A percentile compares a stretch with the other conserved stretches of the same genome.
Evolutionary conservation across 164 flowering plant species (phyloP).

Genomic region (Aristolochia contorta): DNA sequence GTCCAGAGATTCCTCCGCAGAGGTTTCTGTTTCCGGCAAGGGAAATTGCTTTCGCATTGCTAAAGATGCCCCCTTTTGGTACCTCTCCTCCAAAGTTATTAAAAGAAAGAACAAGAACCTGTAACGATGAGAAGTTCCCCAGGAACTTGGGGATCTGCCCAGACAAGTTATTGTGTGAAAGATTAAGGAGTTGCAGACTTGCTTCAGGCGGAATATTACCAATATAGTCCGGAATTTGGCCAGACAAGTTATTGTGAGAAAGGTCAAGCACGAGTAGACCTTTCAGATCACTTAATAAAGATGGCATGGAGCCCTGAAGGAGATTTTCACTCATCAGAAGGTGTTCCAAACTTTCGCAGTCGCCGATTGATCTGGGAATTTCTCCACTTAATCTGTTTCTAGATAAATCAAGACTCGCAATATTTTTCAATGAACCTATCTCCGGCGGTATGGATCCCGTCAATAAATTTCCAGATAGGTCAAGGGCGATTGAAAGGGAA

Average conservation of each 20-base stretch:
- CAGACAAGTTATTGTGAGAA: constrained; percentile 13
- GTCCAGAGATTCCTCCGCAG: constrained; percentile 27
- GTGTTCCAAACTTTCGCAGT: constrained; percentile 9
- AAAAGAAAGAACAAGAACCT: constrained; percentile 23
- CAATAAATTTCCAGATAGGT: constrained; percentile 18
- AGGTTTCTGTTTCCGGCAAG: constrained; percentile 22
- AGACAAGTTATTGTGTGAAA: constrained; percentile 11
- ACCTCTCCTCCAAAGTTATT: constrained; percentile 35
- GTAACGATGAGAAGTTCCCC: neutral
- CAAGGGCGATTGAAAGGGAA: constrained; percentile 5
- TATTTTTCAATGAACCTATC: constrained; percentile 22
- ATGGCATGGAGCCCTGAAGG: constrained; percentile 24
- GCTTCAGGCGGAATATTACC: no score
- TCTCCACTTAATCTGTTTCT: constrained; percentile 23
- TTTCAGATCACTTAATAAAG: constrained; percentile 2
- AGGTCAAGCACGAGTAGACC: constrained; percentile 11
- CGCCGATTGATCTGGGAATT: constrained; percentile 17
- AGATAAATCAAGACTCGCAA: constrained; percentile 16
- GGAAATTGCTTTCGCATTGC: constrained; percentile 19
- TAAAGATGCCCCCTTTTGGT: constrained; percentile 30
- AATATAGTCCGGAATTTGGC: neutral
- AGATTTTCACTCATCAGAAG: constrained; percentile 16
- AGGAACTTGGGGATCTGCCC: constrained; percentile 11
- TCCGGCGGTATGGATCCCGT: constrained; percentile 24
- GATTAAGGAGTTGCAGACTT: constrained; percentile 3